Evolutionary conservation across 225 moss, liverwort and hornwort species (phyloP).

Genomic region (Pleurozium schreberi): DNA sequence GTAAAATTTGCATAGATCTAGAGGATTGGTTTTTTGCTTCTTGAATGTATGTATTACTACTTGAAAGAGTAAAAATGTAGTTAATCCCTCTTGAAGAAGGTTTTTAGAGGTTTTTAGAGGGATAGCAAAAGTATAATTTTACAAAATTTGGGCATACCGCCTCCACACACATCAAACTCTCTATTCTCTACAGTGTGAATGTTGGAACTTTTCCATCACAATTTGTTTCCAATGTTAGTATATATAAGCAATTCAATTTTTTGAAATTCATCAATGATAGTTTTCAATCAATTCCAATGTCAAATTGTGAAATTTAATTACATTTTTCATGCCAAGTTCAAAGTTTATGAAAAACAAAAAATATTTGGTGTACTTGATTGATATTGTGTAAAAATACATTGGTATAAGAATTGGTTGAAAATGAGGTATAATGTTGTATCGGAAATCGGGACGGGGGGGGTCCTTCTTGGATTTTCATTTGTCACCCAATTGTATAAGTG

Average conservation of each 20-base stretch:
- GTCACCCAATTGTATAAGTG: neutral
- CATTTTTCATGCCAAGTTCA: too few relatives aligned
- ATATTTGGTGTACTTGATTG: neutral
- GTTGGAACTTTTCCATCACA: neutral
- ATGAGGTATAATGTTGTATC: too few relatives aligned
- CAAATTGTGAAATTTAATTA: neutral
- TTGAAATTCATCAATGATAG: neutral
- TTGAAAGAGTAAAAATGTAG: too few relatives aligned
- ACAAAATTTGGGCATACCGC: neutral
- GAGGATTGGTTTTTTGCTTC: too few relatives aligned
- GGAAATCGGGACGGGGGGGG: too few relatives aligned
- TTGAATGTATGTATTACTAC: too few relatives aligned
- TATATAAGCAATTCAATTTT: neutral
- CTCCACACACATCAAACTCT: neutral
- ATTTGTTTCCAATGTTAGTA: neutral
- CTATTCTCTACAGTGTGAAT: rapidly evolving
- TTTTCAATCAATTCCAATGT: neutral
- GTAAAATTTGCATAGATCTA: too few relatives aligned
- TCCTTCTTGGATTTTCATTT: neutral
- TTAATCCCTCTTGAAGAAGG: too few relatives aligned
- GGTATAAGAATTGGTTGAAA: too few relatives aligned
- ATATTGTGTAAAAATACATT: neutral
- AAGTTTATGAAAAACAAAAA: neutral
- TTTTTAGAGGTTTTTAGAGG: too few relatives aligned
- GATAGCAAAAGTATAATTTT: neutral